These are phyloP conservation scores for Candida xiaguanensis DNA, from an alignment of 805 yeast genomes.

Conservation along the genomic window DNA sequence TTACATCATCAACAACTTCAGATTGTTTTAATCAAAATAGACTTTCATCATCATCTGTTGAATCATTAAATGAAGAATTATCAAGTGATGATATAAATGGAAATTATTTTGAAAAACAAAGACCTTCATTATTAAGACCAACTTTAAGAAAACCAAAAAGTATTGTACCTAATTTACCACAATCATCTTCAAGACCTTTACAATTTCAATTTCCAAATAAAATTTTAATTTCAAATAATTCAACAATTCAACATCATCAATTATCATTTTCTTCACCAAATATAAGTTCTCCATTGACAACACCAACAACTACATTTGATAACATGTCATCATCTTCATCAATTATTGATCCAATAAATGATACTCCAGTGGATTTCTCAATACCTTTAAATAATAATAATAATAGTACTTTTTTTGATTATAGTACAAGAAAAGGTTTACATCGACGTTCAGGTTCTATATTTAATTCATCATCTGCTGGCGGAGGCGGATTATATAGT, in stretches of 20 bases:
- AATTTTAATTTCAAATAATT: too few species aligned
- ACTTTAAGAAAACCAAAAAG: slow-evolving; percentile 1
- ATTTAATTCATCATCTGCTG: slow-evolving; percentile 14
- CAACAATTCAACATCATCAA: not conserved
- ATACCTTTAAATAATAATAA: slow-evolving; percentile 15
- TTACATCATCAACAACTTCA: slow-evolving; percentile 5
- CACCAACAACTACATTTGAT: slow-evolving; percentile 27
- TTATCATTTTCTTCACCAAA: slow-evolving; percentile 23
- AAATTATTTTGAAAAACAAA: slow-evolving; percentile 1
- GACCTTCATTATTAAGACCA: slow-evolving; percentile 2
- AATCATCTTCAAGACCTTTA: not conserved
- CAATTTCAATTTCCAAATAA: too few species aligned
- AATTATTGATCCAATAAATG: slow-evolving; percentile 34
- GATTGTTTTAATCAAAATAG: slow-evolving; percentile 2
- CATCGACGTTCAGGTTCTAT: not conserved
- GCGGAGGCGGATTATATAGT: slow-evolving; percentile 20
- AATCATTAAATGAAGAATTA: slow-evolving; percentile 26
- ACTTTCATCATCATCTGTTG: slow-evolving; percentile 21
- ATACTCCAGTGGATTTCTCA: slow-evolving; percentile 35
- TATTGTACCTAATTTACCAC: not conserved
- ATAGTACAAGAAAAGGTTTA: slow-evolving; percentile 6
- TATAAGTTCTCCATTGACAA: slow-evolving; percentile 35
- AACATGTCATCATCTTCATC: slow-evolving; percentile 7
- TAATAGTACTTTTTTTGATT: too few species aligned
- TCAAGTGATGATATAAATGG: not conserved